Percentiles rank a stretch among this genome's conserved stretches.
Conservation (phyloP, 371 early-diverging fungal species). For the Haplosporangium sp. region DNA sequence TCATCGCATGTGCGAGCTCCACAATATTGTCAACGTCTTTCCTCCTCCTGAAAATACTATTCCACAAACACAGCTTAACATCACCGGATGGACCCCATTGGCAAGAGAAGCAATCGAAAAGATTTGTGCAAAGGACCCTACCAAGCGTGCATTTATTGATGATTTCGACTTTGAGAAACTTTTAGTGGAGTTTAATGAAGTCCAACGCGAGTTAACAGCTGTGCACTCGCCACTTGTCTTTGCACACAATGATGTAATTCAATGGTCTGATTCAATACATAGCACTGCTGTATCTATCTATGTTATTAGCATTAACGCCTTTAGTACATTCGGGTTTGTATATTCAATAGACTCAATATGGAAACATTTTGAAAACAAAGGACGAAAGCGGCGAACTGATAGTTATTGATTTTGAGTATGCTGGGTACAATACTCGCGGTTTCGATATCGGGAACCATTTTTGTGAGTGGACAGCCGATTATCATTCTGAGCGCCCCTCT, state of each 20-base stretch:
- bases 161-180: slow-evolving; percentile 60
- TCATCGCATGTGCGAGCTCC: slow-evolving; percentile 76
- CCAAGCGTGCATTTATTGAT: slow-evolving; percentile 39
- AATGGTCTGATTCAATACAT: background rate
- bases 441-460: slow-evolving; percentile 93
- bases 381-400: slow-evolving; percentile 69
- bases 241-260: slow-evolving; percentile 84
- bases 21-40: slow-evolving; percentile 76
- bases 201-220: slow-evolving; percentile 54
- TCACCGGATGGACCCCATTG: slow-evolving; percentile 74
- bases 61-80: slow-evolving; percentile 76
- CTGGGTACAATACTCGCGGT: slow-evolving; percentile 86
- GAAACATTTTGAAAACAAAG: slow-evolving; percentile 76
- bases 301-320: background rate
- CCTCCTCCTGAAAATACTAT: slow-evolving; percentile 60
- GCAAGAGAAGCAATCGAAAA: slow-evolving; percentile 55
- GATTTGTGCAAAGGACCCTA: slow-evolving; percentile 46
- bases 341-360: slow-evolving; percentile 75
- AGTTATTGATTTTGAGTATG: slow-evolving; percentile 89
- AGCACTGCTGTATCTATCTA: background rate
- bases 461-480: slow-evolving; percentile 91
- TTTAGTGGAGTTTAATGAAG: slow-evolving; percentile 61
- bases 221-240: slow-evolving; percentile 78
- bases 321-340: background rate
- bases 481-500: slow-evolving; percentile 71